phyloP scores from a whole-genome alignment of 345 rosid genomes.

The Rubroshorea leprosula region DNA sequence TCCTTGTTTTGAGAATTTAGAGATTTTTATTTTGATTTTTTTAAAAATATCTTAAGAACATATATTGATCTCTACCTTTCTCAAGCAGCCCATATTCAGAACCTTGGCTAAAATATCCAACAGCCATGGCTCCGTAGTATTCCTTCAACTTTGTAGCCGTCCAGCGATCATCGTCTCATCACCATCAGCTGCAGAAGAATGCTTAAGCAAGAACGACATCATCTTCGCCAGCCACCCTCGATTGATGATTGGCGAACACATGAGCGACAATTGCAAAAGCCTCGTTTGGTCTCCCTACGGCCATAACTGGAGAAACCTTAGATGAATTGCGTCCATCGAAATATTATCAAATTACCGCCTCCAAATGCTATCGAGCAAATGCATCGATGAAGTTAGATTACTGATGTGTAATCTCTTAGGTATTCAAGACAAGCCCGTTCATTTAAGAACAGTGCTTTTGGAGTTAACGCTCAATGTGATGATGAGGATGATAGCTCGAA shows the following conservation, averaged over 20 bases:
- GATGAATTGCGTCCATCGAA: slow-evolving; percentile 39
- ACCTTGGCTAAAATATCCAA: slow-evolving; percentile 22
- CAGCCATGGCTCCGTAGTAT: slow-evolving; percentile 24
- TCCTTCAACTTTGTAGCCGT: slow-evolving; percentile 12
- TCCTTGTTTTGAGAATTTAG: too few species aligned
- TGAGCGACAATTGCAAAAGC: slow-evolving; percentile 10
- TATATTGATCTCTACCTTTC: slow-evolving; percentile 46
- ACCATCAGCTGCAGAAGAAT: slow-evolving; percentile 18
- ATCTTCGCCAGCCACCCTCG: slow-evolving; percentile 32
- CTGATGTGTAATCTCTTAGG: slow-evolving; percentile 14
- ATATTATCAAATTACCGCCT: slow-evolving; percentile 36
- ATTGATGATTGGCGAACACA: slow-evolving; percentile 5
- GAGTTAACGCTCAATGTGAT: slow-evolving; percentile 32
- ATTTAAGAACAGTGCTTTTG: slow-evolving; percentile 19
- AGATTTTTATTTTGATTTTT: too few species aligned
- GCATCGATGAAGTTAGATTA: slow-evolving; percentile 23
- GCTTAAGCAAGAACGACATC: slow-evolving; percentile 52
- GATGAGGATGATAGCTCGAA: slow-evolving; percentile 39
- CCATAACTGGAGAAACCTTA: slow-evolving; percentile 23
- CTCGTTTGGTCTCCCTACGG: slow-evolving; percentile 19
- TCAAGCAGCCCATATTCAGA: slow-evolving; percentile 33
- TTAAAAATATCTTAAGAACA: too few species aligned
- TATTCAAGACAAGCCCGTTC: slow-evolving; percentile 10
- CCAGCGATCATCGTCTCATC: slow-evolving; percentile 10
- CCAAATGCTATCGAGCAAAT: slow-evolving; percentile 12